A percentile compares a stretch with the other conserved stretches of the same genome.
Evolutionary conservation across 306 rosid genomes (phyloP).

Genomic region (Mimosa pudica): DNA sequence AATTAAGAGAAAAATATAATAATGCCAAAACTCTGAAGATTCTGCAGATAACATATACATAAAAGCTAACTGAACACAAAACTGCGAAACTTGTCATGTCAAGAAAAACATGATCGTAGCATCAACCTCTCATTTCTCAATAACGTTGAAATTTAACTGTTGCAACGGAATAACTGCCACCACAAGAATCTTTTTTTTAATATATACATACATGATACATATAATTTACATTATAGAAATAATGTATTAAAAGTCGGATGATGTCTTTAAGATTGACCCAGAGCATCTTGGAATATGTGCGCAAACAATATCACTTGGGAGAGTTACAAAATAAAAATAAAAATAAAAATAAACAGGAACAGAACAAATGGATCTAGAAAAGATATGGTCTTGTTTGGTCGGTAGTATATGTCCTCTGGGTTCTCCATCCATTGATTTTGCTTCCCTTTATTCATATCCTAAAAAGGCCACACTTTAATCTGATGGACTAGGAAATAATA

Average conservation of each 20-base stretch:
- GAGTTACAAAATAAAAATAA: constrained; percentile 22
- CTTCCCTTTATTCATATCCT: constrained; percentile 56
- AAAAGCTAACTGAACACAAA: constrained; percentile 38
- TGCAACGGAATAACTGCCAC: constrained; percentile 65
- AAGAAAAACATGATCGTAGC: constrained; percentile 25
- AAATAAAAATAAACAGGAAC: constrained; percentile 34
- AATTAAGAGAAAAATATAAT: constrained; percentile 18
- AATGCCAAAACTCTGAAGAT: constrained; percentile 49
- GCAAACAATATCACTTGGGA: constrained; percentile 40
- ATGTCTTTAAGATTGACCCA: constrained; percentile 35
- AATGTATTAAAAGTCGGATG: constrained; percentile 32
- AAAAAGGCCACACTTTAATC: constrained; percentile 38
- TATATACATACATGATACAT: not conserved
- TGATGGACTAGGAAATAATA: constrained; percentile 42
- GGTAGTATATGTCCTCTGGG: constrained; percentile 53
- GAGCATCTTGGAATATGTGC: constrained; percentile 62
- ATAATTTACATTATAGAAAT: constrained; percentile 34
- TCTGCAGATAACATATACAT: constrained; percentile 41
- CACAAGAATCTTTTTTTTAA: constrained; percentile 29
- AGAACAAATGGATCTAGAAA: constrained; percentile 61
- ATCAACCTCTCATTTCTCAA: constrained; percentile 46
- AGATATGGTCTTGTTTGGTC: constrained; percentile 68
- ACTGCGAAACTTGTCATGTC: constrained; percentile 50
- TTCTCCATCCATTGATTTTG: constrained; percentile 60
- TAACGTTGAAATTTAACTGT: constrained; percentile 54